Evolutionary conservation across 139 green algal species (phyloP).

Genomic region (Coelastrella sp.): DNA sequence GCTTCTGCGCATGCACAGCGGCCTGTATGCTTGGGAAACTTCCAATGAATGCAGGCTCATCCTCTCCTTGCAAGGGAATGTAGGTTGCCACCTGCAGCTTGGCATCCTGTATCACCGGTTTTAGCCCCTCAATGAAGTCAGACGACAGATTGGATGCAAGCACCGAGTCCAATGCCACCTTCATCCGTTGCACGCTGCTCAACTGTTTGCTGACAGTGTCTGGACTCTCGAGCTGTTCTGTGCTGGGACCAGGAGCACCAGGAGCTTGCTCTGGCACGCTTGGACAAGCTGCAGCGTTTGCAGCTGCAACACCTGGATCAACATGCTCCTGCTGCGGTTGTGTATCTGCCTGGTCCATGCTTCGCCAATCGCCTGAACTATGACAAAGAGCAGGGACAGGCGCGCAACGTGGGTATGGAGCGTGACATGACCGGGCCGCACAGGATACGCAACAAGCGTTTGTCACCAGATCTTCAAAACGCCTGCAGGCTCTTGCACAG

Average conservation of each 20-base stretch:
- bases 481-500: too few species aligned
- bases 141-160: neutral
- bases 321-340: too few species aligned
- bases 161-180: neutral
- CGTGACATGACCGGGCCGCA: too few species aligned
- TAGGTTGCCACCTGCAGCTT: conserved; percentile 26
- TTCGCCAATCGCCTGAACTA: too few species aligned
- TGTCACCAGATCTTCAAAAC: too few species aligned
- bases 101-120: conserved; percentile 6
- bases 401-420: too few species aligned
- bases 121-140: conserved; percentile 33
- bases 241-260: neutral
- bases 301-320: too few species aligned
- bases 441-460: too few species aligned
- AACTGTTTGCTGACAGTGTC: neutral
- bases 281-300: neutral
- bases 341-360: too few species aligned
- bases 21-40: conserved; percentile 7
- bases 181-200: conserved; percentile 1
- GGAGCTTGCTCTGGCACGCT: neutral
- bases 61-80: conserved; percentile 17
- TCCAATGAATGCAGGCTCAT: conserved; percentile 26
- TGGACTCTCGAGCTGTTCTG: neutral
- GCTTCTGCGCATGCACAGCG: conserved; percentile 27
- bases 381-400: too few species aligned